Evolutionary conservation across 169 alveolate genomes (phyloP), one percentile per base, ranked within the genome.

Genomic region (Sarcocystis neurona): DNA sequence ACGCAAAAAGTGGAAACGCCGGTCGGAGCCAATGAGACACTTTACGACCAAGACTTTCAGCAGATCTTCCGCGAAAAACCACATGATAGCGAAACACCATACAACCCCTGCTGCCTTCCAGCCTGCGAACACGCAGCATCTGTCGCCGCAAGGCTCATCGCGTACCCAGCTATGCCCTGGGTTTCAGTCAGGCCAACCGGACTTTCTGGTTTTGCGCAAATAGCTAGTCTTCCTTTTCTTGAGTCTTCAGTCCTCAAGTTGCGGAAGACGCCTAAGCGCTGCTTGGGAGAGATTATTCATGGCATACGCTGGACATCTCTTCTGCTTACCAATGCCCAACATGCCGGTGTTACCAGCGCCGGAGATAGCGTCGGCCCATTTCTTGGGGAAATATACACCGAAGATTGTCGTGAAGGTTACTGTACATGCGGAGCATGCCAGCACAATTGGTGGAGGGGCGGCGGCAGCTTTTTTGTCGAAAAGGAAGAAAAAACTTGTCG

Each of bases 331-430:
- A n/a, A n/a, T n/a, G n/a, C n/a, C n/a, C n/a, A n/a, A n/a, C n/a
- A n/a, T n/a, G n/a, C n/a, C n/a, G n/a, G n/a, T n/a, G n/a, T n/a
- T n/a, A n/a, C n/a, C n/a, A n/a, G n/a, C n/a, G n/a, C n/a, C n/a
- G n/a, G n/a, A n/a, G n/a, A n/a, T n/a, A 34, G 56, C 82, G 82
- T 72, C 82, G 41, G 34, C 82, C 82, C 47, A 37, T 12, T 6
- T 30, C 10, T 1, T 32, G 34, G 15, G 32, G 53, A 72, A 43
- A 56, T 37, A 39, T 8, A 39, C 53, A 27, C 58, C 12, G 53
- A 72, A 72, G 82, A 72, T 10, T 3, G 82, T 72, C 82, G 41
- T 72, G 82, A 72, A 72, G 46, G 34, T 15, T n/a, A 72, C 34
- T 0, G 58, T 10, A 30, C 15, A 18, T 5, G 34, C 1, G 53